These are phyloP conservation scores for Globisporangium iwayamae DNA, from an alignment of 352 stramenopile species.

Conservation along the genomic window DNA sequence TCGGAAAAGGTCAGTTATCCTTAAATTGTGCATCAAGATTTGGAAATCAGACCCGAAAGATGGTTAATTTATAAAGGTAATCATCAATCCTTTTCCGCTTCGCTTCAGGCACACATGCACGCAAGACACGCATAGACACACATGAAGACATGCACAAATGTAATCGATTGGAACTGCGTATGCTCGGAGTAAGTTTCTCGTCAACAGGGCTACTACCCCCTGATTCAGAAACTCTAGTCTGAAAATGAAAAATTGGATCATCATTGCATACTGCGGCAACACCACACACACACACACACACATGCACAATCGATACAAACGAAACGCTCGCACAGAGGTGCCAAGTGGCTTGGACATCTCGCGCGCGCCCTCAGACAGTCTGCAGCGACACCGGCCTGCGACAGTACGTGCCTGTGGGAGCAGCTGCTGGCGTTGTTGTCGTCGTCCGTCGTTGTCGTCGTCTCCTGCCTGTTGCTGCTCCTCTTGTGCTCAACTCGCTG, in stretches of 20 bases:
- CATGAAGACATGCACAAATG: conserved; percentile 4
- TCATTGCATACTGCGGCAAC: conserved; percentile 55
- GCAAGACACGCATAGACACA: background rate
- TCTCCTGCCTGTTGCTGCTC: background rate
- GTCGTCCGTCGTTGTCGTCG: background rate
- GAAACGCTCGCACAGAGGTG: too few species aligned
- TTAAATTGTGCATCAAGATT: conserved; percentile 77
- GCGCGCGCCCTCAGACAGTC: background rate
- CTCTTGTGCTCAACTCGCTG: background rate
- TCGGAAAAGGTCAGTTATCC: conserved; percentile 75
- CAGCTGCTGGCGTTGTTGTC: background rate
- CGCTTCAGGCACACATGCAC: background rate
- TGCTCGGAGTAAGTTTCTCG: conserved; percentile 75
- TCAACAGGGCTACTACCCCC: conserved; percentile 85
- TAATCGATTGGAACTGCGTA: conserved; percentile 27
- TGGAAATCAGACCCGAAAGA: conserved; percentile 90
- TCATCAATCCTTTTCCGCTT: conserved; percentile 66
- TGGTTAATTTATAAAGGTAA: conserved; percentile 81
- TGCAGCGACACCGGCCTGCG: background rate
- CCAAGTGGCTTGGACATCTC: background rate
- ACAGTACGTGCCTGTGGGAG: background rate
- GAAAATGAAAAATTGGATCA: conserved; percentile 77
- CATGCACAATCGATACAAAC: background rate
- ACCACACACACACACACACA: conserved; percentile 1
- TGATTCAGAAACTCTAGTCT: conserved; percentile 91